A percentile compares a stretch with the other conserved stretches of the same genome.
These are phyloP conservation scores for Peniophora sp. DNA, from an alignment of 1,284 basidiomycete genomes.

Conservation along the genomic window DNA sequence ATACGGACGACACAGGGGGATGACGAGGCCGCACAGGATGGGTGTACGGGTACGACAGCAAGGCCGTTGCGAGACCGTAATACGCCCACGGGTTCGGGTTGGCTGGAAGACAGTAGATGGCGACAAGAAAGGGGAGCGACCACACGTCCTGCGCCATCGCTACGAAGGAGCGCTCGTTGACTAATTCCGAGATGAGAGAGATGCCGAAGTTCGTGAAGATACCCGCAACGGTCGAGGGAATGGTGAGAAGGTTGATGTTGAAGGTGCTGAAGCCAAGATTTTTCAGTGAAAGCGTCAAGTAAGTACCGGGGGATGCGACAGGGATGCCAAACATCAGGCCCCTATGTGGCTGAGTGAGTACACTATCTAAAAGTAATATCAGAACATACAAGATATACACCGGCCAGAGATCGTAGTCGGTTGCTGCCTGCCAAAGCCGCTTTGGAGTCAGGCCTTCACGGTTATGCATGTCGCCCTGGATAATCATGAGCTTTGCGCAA, in stretches of 20 bases:
- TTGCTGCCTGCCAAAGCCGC: conserved; percentile 48
- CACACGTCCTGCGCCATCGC: conserved; percentile 43
- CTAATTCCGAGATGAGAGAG: conserved; percentile 14
- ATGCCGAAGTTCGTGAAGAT: conserved; percentile 17
- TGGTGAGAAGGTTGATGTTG: conserved; percentile 51
- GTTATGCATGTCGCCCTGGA: conserved; percentile 67
- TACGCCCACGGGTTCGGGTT: conserved; percentile 41
- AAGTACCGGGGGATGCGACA: conserved; percentile 37
- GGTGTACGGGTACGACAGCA: conserved; percentile 26
- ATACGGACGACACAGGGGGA: no score
- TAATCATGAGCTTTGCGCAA: not conserved
- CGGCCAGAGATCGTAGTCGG: conserved; percentile 67
- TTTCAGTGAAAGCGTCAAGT: conserved; percentile 55
- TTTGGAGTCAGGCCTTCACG: conserved; percentile 53
- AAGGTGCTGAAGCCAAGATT: conserved; percentile 59
- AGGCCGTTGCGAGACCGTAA: conserved; percentile 25
- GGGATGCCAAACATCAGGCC: conserved; percentile 43
- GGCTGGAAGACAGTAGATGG: conserved; percentile 34
- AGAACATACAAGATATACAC: conserved; percentile 49
- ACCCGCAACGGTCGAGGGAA: conserved; percentile 36
- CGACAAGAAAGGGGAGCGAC: conserved; percentile 44
- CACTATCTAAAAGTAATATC: conserved; percentile 14
- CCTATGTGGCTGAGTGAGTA: conserved; percentile 13
- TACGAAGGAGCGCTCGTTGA: conserved; percentile 20
- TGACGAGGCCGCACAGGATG: conserved; percentile 14